These are phyloP conservation scores for Lepidium didymum DNA, from an alignment of 345 rosid genomes.

Conservation along the genomic window DNA sequence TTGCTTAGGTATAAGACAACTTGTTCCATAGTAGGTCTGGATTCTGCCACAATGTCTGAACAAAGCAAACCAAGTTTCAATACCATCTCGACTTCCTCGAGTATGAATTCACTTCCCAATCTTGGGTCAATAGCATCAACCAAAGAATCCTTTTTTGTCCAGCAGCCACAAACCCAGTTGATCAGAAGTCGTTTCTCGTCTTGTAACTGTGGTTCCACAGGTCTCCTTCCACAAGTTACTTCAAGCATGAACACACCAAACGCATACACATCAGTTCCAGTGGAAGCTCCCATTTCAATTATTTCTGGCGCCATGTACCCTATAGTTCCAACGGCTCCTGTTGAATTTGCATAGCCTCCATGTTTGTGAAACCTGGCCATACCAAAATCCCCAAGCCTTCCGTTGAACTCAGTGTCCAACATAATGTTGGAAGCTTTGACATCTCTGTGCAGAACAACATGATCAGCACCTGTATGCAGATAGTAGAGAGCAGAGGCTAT, in stretches of 20 bases:
- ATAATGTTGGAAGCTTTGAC: slow-evolving; percentile 45
- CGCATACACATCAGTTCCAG: slow-evolving; percentile 35
- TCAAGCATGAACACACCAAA: slow-evolving; percentile 42
- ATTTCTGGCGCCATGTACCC: slow-evolving; percentile 45
- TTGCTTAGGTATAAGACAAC: slow-evolving; percentile 26
- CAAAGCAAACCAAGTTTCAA: slow-evolving; percentile 42
- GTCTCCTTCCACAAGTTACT: slow-evolving; percentile 52
- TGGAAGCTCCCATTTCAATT: slow-evolving; percentile 28
- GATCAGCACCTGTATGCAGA: slow-evolving; percentile 45
- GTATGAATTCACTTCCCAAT: not conserved
- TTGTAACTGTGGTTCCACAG: slow-evolving; percentile 43
- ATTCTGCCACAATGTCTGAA: slow-evolving; percentile 15
- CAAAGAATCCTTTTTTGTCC: slow-evolving; percentile 22
- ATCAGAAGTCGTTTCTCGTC: slow-evolving; percentile 24
- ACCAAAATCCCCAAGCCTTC: slow-evolving; percentile 82
- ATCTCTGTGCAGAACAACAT: slow-evolving; percentile 46
- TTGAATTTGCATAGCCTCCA: slow-evolving; percentile 46
- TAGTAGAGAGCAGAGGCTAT: slow-evolving; percentile 37
- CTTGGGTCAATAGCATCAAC: slow-evolving; percentile 31
- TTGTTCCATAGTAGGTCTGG: slow-evolving; percentile 41
- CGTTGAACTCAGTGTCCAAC: slow-evolving; percentile 54
- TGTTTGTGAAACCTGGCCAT: slow-evolving; percentile 75
- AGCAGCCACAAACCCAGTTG: slow-evolving; percentile 31
- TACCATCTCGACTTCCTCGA: slow-evolving; percentile 38
- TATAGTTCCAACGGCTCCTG: slow-evolving; percentile 73